Conservation (phyloP, 352 stramenopile genomes). For the Phytophthora megakarya region DNA sequence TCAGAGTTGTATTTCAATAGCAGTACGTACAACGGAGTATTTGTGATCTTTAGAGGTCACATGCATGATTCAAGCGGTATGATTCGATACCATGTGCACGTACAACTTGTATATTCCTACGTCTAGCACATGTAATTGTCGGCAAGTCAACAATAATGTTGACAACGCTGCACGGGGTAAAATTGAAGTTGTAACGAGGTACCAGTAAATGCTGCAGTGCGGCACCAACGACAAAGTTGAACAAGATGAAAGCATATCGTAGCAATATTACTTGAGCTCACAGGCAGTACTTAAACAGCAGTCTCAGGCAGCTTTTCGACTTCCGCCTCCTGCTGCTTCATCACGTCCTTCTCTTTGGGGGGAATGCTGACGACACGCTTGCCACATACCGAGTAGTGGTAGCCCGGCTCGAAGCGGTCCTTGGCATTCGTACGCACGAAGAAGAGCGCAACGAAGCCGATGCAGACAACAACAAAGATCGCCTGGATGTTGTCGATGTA, state of each 20-base stretch:
- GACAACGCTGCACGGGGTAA: too few species aligned
- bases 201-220: too few species aligned
- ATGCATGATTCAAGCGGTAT: too few species aligned
- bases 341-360: conserved; percentile 44
- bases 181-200: too few species aligned
- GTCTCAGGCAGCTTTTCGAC: conserved; percentile 25
- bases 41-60: too few species aligned
- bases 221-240: background rate
- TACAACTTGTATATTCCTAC: too few species aligned
- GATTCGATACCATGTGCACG: too few species aligned
- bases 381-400: conserved; percentile 70
- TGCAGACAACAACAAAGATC: conserved; percentile 67
- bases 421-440: conserved; percentile 66
- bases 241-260: conserved; percentile 17
- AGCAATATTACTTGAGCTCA: conserved; percentile 37
- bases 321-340: conserved; percentile 29
- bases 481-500: conserved; percentile 80
- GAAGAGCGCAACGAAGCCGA: conserved; percentile 67
- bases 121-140: too few species aligned
- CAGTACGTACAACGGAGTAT: too few species aligned
- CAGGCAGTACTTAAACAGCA: conserved; percentile 36
- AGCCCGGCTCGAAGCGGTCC: conserved; percentile 72
- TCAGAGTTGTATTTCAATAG: too few species aligned
- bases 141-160: too few species aligned
- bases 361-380: conserved; percentile 68